A percentile compares a stretch with the other conserved stretches of the same genome.
phyloP scores from a whole-genome alignment of 2,329 filamentous ascomycete species.

The Trichoderma sp. region DNA sequence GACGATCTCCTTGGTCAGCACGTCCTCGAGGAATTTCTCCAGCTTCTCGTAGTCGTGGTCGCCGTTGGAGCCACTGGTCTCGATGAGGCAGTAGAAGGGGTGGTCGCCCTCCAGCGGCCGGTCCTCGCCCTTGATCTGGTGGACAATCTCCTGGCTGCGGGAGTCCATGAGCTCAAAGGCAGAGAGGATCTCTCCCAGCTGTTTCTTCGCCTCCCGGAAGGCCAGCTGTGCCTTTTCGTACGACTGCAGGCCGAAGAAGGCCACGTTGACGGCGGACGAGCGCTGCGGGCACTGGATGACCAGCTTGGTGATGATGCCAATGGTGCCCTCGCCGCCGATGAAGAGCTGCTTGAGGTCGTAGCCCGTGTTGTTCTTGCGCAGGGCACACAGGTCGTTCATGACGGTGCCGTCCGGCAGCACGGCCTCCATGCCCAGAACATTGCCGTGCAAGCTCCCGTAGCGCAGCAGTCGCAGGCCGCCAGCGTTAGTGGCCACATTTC shows the following conservation, averaged over 20 bases:
- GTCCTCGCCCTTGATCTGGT: conserved; percentile 72
- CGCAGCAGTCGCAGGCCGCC: conserved; percentile 86
- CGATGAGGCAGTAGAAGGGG: conserved; percentile 94
- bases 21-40: conserved; percentile 83
- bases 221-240: conserved; percentile 87
- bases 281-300: conserved; percentile 88
- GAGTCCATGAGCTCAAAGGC: conserved; percentile 98
- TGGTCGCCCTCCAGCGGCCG: conserved; percentile 80
- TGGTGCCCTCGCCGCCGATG: conserved; percentile 91
- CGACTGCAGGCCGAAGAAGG: conserved; percentile 87
- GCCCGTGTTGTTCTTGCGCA: conserved; percentile 98
- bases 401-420: conserved; percentile 93
- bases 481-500: conserved; percentile 94
- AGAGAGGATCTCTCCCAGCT: conserved; percentile 92
- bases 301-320: conserved; percentile 89
- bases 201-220: conserved; percentile 84
- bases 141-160: conserved; percentile 76
- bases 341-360: conserved; percentile 98
- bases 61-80: conserved; percentile 91
- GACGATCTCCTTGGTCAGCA: conserved; percentile 86
- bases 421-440: conserved; percentile 86
- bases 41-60: conserved; percentile 95
- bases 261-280: conserved; percentile 87
- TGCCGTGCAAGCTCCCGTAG: conserved; percentile 94
- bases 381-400: conserved; percentile 80